A percentile compares a stretch with the other conserved stretches of the same genome.
Evolutionary conservation across 78 protist species (phyloP).

Genomic region (Isochrysis galbana): DNA sequence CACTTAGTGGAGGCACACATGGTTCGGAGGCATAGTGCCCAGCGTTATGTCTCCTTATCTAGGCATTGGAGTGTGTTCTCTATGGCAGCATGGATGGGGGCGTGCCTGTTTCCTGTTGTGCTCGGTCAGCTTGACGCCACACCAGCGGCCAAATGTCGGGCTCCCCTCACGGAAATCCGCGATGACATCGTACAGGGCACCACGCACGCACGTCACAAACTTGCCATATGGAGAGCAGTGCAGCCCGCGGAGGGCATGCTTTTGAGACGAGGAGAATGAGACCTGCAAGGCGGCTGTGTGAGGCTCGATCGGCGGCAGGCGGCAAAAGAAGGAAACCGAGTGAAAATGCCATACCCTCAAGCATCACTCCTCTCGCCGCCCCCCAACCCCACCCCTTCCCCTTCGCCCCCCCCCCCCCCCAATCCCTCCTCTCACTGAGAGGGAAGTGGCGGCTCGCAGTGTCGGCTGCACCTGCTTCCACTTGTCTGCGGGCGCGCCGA

Average conservation of each 20-base stretch:
- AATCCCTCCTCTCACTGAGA: not conserved
- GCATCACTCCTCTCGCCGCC: too few species aligned
- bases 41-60: too few species aligned
- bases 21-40: too few species aligned
- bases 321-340: not conserved
- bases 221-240: conserved; percentile 46
- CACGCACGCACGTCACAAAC: conserved; percentile 33
- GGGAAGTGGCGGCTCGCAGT: not conserved
- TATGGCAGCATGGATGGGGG: not conserved
- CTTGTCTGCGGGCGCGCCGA: not conserved
- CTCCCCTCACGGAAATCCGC: conserved; percentile 36
- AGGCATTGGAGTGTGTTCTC: too few species aligned
- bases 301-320: not conserved
- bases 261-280: not conserved
- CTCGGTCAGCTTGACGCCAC: conserved; percentile 20
- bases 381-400: too few species aligned
- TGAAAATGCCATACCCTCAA: too few species aligned
- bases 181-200: conserved; percentile 32
- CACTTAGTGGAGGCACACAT: too few species aligned
- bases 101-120: conserved; percentile 16
- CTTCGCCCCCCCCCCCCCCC: too few species aligned
- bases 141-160: conserved; percentile 33
- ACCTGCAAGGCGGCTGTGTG: not conserved
- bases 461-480: not conserved
- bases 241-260: conserved; percentile 24